Evolutionary conservation across 331 rosid genomes (phyloP), one percentile per base, ranked within the genome.

Genomic region (Acacia concinna): DNA sequence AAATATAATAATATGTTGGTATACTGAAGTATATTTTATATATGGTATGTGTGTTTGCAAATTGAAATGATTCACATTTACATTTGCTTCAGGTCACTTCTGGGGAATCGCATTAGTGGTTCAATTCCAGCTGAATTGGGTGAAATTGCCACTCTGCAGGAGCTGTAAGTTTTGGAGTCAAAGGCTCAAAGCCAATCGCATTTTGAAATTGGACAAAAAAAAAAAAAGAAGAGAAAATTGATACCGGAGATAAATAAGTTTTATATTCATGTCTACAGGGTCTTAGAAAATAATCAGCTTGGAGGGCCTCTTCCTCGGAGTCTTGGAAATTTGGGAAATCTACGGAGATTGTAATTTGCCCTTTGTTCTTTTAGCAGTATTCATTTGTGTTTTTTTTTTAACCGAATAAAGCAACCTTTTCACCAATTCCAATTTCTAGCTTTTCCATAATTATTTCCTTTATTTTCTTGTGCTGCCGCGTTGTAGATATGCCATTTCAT

Each of bases 231-330:
- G n/a, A n/a, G n/a, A n/a, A n/a, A n/a, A 69, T 62, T 49, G 41
- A 62, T 56, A 63, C 56, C 32, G 38, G 38, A 76, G 40, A 31
- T 23, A 74, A 74, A 68, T 68, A 43, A 34, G 38, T 60, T 77
- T 23, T 35, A 78, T 54, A 60, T 81, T 66, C 31, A 63, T 54
- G 37, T 73, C 80, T 41, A 7, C 68, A 94, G 97, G 89, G 78
- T 82, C 59, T 79, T 94, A 56, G 97, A 94, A 74, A 83, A 83
- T 86, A 94, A 94, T 88, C 87, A n/a, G 59, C 87, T 91, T 76
- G 86, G 23, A 30, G 97, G 98, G 64, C 70, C 67, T 57, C 97
- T 94, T 84, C 98, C 97, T 15, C 49, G 65, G 5, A 89, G 27
- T 77, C 87, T 94, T 17, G 97, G 95, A 80, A 92, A 81, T 56